Evolutionary conservation across 495 filamentous ascomycete genomes (phyloP).

Genomic region (Aeminium ludgeri): DNA sequence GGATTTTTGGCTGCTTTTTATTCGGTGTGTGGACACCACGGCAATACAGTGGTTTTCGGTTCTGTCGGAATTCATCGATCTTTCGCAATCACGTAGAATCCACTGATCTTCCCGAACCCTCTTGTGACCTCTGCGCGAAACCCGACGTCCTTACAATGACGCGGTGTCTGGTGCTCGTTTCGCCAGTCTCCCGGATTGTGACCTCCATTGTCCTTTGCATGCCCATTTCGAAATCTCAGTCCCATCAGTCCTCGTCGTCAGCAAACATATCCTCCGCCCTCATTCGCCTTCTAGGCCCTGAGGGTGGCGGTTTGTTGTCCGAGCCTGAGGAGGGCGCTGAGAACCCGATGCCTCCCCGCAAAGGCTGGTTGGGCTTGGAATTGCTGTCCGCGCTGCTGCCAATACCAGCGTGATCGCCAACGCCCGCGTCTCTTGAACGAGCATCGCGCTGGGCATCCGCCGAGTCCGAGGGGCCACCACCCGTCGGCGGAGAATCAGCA

Average conservation of each 20-base stretch:
- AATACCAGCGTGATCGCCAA: slow-evolving; percentile 31
- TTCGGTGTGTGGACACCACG: no score
- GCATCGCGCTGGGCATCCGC: slow-evolving; percentile 16
- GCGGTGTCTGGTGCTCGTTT: no score
- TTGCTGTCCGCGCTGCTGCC: slow-evolving; percentile 30
- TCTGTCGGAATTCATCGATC: no score
- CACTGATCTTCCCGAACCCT: no score
- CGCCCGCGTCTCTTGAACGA: slow-evolving; percentile 15
- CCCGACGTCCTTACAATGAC: no score
- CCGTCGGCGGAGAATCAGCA: neutral
- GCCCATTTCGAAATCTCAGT: neutral
- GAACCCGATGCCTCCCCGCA: slow-evolving; percentile 4
- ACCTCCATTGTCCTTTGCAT: no score
- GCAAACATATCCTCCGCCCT: slow-evolving; percentile 94
- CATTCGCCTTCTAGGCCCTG: slow-evolving; percentile 35
- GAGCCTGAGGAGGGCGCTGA: slow-evolving; percentile 22
- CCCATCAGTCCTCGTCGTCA: slow-evolving; percentile 31
- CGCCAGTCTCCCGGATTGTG: no score
- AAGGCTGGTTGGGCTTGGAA: neutral
- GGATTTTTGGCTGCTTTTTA: no score
- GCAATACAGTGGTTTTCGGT: no score
- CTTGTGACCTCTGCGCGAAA: no score
- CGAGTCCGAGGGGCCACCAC: slow-evolving; percentile 10
- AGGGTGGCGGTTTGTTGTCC: slow-evolving; percentile 3
- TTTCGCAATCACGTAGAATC: no score